Conservation (phyloP, 2,329 filamentous ascomycete species). For the Penicillium aurantiogriseum region DNA sequence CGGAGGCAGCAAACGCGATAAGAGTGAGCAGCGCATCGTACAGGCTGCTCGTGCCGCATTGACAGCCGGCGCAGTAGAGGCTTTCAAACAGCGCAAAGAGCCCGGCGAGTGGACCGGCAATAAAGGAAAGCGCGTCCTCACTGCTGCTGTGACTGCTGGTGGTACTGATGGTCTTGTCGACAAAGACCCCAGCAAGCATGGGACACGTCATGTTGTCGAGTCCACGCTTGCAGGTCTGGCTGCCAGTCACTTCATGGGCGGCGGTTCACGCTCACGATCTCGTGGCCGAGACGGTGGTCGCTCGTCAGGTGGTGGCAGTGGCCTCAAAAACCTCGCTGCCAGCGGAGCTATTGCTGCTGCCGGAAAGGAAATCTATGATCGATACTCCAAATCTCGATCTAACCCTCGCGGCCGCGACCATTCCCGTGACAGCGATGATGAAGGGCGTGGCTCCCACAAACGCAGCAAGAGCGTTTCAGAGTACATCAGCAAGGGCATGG, state of each 20-base stretch:
- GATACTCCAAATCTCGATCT: constrained; percentile 40
- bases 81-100: constrained; percentile 85
- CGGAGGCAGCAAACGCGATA: constrained; percentile 48
- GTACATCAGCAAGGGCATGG: constrained; percentile 46
- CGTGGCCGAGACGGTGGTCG: constrained; percentile 59
- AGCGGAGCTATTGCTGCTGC: constrained; percentile 48
- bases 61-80: constrained; percentile 85
- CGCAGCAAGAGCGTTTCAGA: constrained; percentile 49
- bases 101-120: constrained; percentile 86
- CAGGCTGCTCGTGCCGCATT: constrained; percentile 90
- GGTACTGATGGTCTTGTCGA: constrained; percentile 76
- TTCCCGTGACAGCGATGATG: constrained; percentile 50
- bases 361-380: constrained; percentile 48
- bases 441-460: constrained; percentile 42
- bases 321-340: constrained; percentile 44
- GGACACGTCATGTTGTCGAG: constrained; percentile 77
- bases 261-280: constrained; percentile 66
- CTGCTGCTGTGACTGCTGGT: constrained; percentile 79
- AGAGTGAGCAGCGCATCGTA: constrained; percentile 63
- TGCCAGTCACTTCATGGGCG: constrained; percentile 81
- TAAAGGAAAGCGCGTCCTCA: constrained; percentile 88
- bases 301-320: constrained; percentile 48
- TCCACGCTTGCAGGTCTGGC: constrained; percentile 86
- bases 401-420: constrained; percentile 38
- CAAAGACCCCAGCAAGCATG: constrained; percentile 67